phyloP scores from a whole-genome alignment of 2,329 filamentous ascomycete genomes.

The Amesomyces nigricolor region DNA sequence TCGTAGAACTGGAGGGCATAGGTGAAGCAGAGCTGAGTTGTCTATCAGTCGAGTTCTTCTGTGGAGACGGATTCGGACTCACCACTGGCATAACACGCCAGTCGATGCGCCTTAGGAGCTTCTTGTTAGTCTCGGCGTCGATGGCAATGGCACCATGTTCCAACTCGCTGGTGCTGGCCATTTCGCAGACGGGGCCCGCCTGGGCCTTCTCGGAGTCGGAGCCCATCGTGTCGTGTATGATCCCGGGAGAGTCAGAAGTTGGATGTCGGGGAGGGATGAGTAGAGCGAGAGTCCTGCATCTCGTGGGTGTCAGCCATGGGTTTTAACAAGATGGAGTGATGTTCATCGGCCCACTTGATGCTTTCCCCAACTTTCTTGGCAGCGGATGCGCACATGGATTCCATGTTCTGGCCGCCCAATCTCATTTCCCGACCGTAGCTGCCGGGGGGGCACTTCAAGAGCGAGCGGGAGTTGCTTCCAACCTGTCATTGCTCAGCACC shows the following conservation, averaged over 20 bases:
- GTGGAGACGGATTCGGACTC: not conserved
- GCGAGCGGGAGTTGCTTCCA: not conserved
- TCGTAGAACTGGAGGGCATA: conserved; percentile 45
- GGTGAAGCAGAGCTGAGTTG: conserved; percentile 34
- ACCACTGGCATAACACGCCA: conserved; percentile 39
- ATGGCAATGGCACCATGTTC: conserved; percentile 4
- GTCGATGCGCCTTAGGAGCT: conserved; percentile 38
- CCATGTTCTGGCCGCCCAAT: not conserved
- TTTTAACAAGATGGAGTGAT: not conserved
- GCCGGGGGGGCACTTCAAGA: not conserved
- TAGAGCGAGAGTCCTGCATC: not conserved
- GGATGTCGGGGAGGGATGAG: not conserved
- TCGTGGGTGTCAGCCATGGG: not conserved
- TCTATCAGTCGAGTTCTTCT: not conserved
- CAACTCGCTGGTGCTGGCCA: not conserved
- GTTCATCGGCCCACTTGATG: not conserved
- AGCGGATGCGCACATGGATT: not conserved
- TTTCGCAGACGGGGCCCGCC: not conserved
- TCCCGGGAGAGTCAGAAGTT: not conserved
- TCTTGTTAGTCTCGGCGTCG: conserved; percentile 31
- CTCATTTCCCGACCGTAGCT: not conserved
- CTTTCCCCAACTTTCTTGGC: not conserved
- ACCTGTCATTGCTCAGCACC: not conserved
- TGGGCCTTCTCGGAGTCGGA: conserved; percentile 4
- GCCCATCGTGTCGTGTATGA: not conserved